A percentile compares a stretch with the other conserved stretches of the same genome.
These are phyloP conservation scores for Malassezia dermatis DNA, from an alignment of 1,284 basidiomycete species.

Conservation along the genomic window DNA sequence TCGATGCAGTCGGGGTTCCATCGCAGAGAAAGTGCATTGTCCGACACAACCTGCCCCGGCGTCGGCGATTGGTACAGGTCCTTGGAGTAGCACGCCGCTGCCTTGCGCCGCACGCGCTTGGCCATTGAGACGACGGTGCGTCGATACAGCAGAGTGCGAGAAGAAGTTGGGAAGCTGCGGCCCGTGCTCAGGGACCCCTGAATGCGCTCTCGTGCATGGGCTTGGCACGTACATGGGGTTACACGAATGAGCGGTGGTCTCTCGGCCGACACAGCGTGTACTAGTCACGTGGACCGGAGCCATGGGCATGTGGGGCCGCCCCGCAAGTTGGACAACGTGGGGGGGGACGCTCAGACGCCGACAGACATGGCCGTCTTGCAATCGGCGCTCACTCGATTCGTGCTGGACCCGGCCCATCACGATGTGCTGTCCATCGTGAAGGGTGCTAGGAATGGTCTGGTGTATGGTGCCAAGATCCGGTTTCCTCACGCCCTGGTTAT, in stretches of 20 bases:
- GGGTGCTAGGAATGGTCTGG: slow-evolving; percentile 74
- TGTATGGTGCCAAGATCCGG: slow-evolving; percentile 84
- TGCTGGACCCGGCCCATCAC: slow-evolving; percentile 62
- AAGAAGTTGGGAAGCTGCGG: not conserved
- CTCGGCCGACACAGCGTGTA: not conserved
- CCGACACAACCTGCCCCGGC: not conserved
- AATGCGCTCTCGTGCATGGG: not conserved
- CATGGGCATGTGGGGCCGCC: not conserved
- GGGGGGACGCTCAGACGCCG: not conserved
- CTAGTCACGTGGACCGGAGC: not conserved
- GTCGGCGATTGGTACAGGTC: slow-evolving; percentile 9
- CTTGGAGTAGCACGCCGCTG: not conserved
- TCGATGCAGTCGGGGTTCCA: slow-evolving; percentile 25
- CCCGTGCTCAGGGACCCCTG: not conserved
- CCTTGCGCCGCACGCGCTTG: not conserved
- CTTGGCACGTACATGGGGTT: not conserved
- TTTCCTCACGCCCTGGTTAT: slow-evolving; percentile 98
- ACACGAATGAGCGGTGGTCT: not conserved
- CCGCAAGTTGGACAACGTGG: not conserved
- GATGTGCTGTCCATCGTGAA: slow-evolving; percentile 85
- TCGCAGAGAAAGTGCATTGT: not conserved
- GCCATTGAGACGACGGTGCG: not conserved
- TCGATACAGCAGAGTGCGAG: not conserved
- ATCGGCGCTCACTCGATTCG: slow-evolving; percentile 29
- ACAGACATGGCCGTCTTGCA: slow-evolving; percentile 13